Evolutionary conservation across 208 protist genomes (phyloP), one percentile per base, ranked within the genome.

Genomic region (Phytomonas francai): DNA sequence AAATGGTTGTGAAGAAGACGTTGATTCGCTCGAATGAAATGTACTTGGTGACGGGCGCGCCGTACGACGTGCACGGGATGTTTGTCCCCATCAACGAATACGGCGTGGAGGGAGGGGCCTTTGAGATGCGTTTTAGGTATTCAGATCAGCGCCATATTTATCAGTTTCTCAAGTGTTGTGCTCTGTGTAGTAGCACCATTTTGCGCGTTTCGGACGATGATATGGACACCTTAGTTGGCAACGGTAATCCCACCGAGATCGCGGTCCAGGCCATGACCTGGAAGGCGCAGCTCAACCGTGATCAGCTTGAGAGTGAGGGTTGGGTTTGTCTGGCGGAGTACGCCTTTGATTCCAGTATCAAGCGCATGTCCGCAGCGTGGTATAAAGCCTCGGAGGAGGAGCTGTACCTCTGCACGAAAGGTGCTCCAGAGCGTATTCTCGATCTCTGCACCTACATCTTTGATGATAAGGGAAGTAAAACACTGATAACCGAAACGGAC

Each of bases 221-320:
- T 73, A 76, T 76, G 32, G 86, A 92, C 73, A 49, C 63, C 34
- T 75, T 95, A 31, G 63, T 58, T 2, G 89, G 89, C 64, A 91
- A 76, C 68, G 89, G 89, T 31, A 95, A 95, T 75, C 89, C 89
- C 33, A 95, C 89, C 25, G 87, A 95, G 73, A 80, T 95, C 31
- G 89, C 89, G 28, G 91, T 95, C 71, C 89, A 95, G 76, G 89
- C 90, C 34, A 92, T 95, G 87, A 87, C 87, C 45, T 93, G 87
- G 87, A 95, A 95, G 76, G 84, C 85, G 0, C 79, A 85, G 22
- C 63, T 84, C 11, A 75, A 85, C 70, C 83, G 87, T 59, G 83
- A 88, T 70, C 74, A n/a, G 32, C 65, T 93, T 19, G 75, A 83
- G 64, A 69, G 83, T 29, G 78, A 91, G 28, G 87, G 87, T 61